Base-by-base conservation (phyloP, 75 land plant genomes). In the Isoetes taiwanensis region DNA sequence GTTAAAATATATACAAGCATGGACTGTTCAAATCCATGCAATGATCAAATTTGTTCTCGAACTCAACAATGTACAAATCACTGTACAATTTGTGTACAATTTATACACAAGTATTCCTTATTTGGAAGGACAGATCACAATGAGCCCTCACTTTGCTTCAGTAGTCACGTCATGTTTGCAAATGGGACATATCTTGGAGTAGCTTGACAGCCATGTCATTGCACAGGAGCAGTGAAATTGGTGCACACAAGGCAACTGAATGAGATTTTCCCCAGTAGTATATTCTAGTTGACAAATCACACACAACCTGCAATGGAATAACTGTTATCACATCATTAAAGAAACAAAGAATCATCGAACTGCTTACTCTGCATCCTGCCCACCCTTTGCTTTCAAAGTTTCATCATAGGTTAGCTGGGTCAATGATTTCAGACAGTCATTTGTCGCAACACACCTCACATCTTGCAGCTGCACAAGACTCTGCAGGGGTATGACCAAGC, bases 161-260 rank as follows among this genome's bases (percentile, higher is more conserved):
- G n/a, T n/a, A n/a, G 72, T 60, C 11, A 72, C 39, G 27, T 72
- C 64, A 28, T 46, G 48, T 55, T 72, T 72, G 52, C 71, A 72
- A 21, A 72, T 59, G 28, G 74, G 74, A 28, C 74, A 72, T 16
- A 72, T 63, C 56, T 72, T 72, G 17, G 74, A 72, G 56, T 72
- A 60, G 14, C 67, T 54, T 20, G 60, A 50, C 9, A 72, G 28
- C 74, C 72, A 67, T 58, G 59, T 52, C 0, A 71, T 37, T 3
- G 64, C 74, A 53, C 74, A 72, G 0, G 53, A 34, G 30, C 60
- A 26, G 34, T 72, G 74, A 20, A 68, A 59, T 1, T 40, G 27
- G 16, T 72, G 74, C 19, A 20, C 21, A 40, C 74, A 72, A n/a
- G 74, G 74, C 28, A 72, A 59, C 37, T 24, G 37, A 0, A 66